Evolutionary conservation across 345 rosid genomes (phyloP).

Genomic region (Syzygium grande): DNA sequence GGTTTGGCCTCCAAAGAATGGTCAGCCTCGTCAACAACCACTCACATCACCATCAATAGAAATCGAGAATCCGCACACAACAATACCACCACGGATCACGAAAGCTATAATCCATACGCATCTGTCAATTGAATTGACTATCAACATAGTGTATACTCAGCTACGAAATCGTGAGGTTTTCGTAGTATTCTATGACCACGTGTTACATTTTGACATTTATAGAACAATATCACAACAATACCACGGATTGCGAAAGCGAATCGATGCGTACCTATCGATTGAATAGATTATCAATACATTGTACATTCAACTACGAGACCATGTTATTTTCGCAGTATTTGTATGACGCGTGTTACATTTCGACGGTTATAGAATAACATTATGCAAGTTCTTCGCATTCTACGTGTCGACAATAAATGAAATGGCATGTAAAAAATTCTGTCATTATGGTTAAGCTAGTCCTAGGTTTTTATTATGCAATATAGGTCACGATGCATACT

Average conservation of each 20-base stretch:
- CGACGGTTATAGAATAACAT: not conserved
- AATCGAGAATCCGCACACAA: not conserved
- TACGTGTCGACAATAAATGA: not conserved
- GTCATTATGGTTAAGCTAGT: not conserved
- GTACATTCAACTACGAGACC: not conserved
- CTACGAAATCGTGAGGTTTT: not conserved
- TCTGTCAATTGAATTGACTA: rapidly evolving
- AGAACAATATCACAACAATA: not conserved
- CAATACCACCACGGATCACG: not conserved
- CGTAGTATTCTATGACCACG: too few species aligned
- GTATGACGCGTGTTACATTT: not conserved
- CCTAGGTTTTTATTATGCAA: not conserved
- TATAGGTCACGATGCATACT: rapidly evolving
- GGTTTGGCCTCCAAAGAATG: not conserved
- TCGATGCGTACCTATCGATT: rapidly evolving
- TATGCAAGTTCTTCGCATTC: not conserved
- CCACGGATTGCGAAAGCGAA: not conserved
- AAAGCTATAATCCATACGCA: rapidly evolving
- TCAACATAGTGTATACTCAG: too few species aligned
- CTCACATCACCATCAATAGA: not conserved
- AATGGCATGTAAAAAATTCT: too few species aligned
- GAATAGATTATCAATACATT: too few species aligned
- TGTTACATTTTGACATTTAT: not conserved
- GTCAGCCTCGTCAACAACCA: not conserved
- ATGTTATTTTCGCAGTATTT: too few species aligned